Evolutionary conservation across 106 monocot species (phyloP).

Genomic region (Triglochin maritima): DNA sequence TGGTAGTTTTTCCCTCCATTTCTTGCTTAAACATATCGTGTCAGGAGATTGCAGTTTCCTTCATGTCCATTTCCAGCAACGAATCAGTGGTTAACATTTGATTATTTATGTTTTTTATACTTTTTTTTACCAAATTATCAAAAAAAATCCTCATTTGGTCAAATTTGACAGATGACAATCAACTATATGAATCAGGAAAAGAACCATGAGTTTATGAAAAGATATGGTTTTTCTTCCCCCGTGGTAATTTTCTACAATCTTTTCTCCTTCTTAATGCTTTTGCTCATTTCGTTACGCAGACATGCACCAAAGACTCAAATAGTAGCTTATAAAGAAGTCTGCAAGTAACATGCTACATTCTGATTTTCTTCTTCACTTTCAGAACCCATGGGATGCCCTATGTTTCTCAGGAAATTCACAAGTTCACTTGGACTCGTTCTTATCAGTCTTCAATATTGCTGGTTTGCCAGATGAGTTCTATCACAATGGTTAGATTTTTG

Average conservation of each 20-base stretch:
- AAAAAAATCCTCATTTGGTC: not conserved
- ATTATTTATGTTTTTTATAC: too few species aligned
- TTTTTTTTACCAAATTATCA: not conserved
- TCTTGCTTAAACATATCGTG: too few species aligned
- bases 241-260: constrained; percentile 27
- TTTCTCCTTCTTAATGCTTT: not conserved
- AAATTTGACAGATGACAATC: constrained; percentile 68
- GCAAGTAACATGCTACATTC: not conserved
- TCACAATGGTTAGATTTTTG: constrained; percentile 44
- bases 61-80: too few species aligned
- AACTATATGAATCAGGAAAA: constrained; percentile 59
- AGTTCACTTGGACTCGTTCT: constrained; percentile 84
- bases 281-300: not conserved
- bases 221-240: constrained; percentile 94
- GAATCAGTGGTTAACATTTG: too few species aligned
- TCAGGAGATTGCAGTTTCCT: too few species aligned
- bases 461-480: constrained; percentile 73
- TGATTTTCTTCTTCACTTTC: constrained; percentile 1
- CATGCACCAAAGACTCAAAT: not conserved
- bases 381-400: constrained; percentile 97
- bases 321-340: not conserved
- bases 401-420: constrained; percentile 55
- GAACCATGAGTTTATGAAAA: constrained; percentile 77
- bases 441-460: constrained; percentile 88
- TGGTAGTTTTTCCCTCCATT: too few species aligned